Evolutionary conservation across 1,139 yeast genomes (phyloP).

Genomic region (Sugiyamaella japonica): DNA sequence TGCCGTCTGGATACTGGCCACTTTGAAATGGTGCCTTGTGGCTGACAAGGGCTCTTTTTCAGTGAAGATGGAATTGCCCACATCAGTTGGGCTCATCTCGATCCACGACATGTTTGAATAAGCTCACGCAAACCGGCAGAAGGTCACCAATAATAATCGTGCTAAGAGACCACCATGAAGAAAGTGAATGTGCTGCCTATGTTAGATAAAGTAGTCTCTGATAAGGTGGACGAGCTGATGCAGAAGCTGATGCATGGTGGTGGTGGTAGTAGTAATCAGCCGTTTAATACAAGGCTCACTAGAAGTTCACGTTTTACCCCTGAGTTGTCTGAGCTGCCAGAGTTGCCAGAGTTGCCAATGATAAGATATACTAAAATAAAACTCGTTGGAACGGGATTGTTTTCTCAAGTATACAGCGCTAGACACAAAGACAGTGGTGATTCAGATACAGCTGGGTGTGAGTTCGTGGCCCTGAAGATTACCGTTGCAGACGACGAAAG

Average conservation of each 20-base stretch:
- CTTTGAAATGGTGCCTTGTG: constrained; percentile 44
- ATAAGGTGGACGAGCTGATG: too few species aligned
- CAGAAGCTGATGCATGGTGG: too few species aligned
- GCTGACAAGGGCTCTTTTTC: constrained; percentile 48
- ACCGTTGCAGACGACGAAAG: constrained; percentile 50
- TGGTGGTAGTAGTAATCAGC: neutral
- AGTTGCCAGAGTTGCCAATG: too few species aligned
- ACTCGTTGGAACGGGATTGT: constrained; percentile 35
- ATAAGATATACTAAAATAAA: constrained; percentile 10
- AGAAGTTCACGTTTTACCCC: neutral
- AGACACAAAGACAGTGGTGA: neutral
- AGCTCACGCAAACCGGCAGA: neutral
- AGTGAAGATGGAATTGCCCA: constrained; percentile 51
- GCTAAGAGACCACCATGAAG: neutral
- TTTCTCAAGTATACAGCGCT: constrained; percentile 29
- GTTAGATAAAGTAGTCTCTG: too few species aligned
- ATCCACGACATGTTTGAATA: constrained; percentile 42
- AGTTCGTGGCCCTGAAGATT: constrained; percentile 45
- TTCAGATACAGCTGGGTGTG: too few species aligned
- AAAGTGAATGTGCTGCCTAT: too few species aligned
- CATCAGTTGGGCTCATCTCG: constrained; percentile 50
- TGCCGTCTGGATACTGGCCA: constrained; percentile 46
- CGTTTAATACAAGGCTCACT: neutral
- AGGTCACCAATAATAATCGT: neutral
- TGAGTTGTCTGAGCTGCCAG: too few species aligned